These are phyloP conservation scores for Sporisorium scitamineum DNA, from an alignment of 1,284 basidiomycete species.

Conservation along the genomic window DNA sequence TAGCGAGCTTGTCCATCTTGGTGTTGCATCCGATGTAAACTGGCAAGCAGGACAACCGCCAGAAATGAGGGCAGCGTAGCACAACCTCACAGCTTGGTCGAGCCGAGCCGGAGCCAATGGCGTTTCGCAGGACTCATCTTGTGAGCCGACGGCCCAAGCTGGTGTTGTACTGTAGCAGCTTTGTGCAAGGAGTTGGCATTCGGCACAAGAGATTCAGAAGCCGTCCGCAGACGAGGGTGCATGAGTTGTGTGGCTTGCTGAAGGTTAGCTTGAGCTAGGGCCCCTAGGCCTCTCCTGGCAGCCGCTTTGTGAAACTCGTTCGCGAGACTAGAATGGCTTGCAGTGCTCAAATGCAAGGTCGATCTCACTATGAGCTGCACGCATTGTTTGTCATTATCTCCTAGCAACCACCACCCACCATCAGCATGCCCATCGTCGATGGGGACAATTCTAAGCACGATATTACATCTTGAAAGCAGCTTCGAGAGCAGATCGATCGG, in stretches of 20 bases:
- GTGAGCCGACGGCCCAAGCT: background rate
- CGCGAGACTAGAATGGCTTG: background rate
- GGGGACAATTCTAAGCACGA: too few relatives aligned
- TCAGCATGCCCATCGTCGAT: too few relatives aligned
- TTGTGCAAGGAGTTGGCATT: constrained; percentile 2
- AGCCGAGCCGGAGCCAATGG: background rate
- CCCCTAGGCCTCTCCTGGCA: background rate
- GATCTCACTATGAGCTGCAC: background rate
- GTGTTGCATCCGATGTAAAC: too few relatives aligned
- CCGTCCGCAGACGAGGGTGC: background rate
- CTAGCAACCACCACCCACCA: background rate
- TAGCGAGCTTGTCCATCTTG: background rate
- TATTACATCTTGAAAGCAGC: background rate
- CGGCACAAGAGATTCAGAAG: background rate
- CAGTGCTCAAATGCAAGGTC: background rate
- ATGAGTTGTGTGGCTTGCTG: background rate
- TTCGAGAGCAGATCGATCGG: background rate
- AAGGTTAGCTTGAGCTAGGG: background rate
- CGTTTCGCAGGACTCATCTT: background rate
- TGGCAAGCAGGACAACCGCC: too few relatives aligned
- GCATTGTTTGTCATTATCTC: background rate
- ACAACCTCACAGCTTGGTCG: background rate
- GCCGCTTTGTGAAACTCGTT: background rate
- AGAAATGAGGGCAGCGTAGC: too few relatives aligned
- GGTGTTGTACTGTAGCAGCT: too few relatives aligned